phyloP scores from a whole-genome alignment of 495 filamentous ascomycete species.

The Penicillium goetzii region DNA sequence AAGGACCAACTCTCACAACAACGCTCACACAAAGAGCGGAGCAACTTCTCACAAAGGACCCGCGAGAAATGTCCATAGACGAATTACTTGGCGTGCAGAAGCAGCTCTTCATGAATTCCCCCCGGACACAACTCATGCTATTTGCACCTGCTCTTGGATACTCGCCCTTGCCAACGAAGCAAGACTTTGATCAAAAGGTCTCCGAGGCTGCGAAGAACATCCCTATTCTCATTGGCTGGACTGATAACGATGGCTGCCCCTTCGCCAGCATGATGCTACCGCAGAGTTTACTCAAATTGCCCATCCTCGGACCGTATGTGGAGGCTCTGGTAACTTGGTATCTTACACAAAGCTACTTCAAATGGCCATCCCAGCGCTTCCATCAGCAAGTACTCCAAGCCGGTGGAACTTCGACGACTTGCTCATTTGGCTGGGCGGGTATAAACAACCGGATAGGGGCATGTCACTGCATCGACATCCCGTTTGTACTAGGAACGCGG shows the following conservation, averaged over 20 bases:
- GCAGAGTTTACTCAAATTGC: constrained; percentile 10
- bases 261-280: constrained; percentile 21
- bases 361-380: constrained; percentile 16
- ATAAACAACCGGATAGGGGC: not conserved
- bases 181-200: constrained; percentile 17
- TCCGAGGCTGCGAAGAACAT: not conserved
- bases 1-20: constrained; percentile 10
- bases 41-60: constrained; percentile 13
- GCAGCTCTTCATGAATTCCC: constrained; percentile 12
- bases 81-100: constrained; percentile 14
- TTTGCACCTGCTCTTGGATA: constrained; percentile 18
- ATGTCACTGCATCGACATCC: constrained; percentile 18
- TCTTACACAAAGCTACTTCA: constrained; percentile 22
- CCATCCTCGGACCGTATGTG: constrained; percentile 13
- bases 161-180: constrained; percentile 7
- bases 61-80: constrained; percentile 10
- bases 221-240: constrained; percentile 22
- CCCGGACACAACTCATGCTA: constrained; percentile 14
- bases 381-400: constrained; percentile 9
- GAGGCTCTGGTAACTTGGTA: constrained; percentile 16
- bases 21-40: constrained; percentile 14
- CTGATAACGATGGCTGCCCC: constrained; percentile 15
- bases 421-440: constrained; percentile 9
- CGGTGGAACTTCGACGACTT: constrained; percentile 9
- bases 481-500: constrained; percentile 11